These are phyloP conservation scores for Diaporthe ilicicola DNA, from an alignment of 2,329 filamentous ascomycete genomes.

Conservation along the genomic window DNA sequence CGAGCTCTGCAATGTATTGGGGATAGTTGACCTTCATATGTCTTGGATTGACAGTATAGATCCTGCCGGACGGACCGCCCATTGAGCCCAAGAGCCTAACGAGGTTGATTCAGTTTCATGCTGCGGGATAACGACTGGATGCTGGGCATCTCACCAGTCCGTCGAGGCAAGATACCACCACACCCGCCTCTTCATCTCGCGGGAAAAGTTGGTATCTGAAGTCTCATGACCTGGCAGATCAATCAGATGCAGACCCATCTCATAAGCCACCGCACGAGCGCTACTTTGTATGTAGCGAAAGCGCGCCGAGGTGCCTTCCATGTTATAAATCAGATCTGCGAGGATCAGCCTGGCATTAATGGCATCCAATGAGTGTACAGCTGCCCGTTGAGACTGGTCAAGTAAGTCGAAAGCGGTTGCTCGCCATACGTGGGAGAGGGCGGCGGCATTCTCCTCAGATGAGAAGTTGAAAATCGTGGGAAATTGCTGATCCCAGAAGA, in stretches of 20 bases:
- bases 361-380: slow-evolving; percentile 43
- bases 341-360: slow-evolving; percentile 49
- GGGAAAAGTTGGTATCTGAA: slow-evolving; percentile 37
- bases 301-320: slow-evolving; percentile 47
- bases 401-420: slow-evolving; percentile 47
- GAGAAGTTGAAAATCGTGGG: slow-evolving; percentile 28
- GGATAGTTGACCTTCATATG: slow-evolving; percentile 51
- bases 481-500: slow-evolving; percentile 37
- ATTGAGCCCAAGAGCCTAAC: slow-evolving; percentile 49
- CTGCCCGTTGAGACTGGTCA: slow-evolving; percentile 43
- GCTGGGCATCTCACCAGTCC: slow-evolving; percentile 43
- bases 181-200: slow-evolving; percentile 50
- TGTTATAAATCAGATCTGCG: slow-evolving; percentile 48
- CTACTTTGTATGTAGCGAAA: slow-evolving; percentile 43
- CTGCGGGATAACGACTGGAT: too few species aligned
- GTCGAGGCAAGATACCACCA: slow-evolving; percentile 55
- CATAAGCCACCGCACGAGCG: slow-evolving; percentile 43
- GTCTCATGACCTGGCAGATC: slow-evolving; percentile 44
- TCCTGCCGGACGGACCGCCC: slow-evolving; percentile 45
- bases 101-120: not conserved
- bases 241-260: slow-evolving; percentile 49
- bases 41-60: slow-evolving; percentile 47
- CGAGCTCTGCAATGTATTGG: slow-evolving; percentile 42
- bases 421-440: slow-evolving; percentile 41
- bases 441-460: slow-evolving; percentile 35